phyloP scores from a whole-genome alignment of 768 basidiomycete genomes.

The Trametes sanguinea region DNA sequence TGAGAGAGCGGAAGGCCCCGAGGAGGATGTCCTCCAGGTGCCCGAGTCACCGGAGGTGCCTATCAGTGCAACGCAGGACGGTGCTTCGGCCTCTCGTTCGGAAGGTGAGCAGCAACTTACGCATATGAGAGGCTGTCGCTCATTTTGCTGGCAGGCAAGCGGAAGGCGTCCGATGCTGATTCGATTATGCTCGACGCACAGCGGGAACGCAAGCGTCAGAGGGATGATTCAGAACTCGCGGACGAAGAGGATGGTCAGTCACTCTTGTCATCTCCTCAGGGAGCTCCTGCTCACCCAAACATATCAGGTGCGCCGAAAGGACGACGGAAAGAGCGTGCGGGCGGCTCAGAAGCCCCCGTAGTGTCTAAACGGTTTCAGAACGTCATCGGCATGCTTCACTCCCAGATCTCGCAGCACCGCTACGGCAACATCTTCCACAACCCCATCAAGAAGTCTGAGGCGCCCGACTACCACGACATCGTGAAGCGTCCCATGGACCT shows the following conservation, averaged over 20 bases:
- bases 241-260: slow-evolving; percentile 60
- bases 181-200: slow-evolving; percentile 41
- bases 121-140: background rate
- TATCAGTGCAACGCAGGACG: background rate
- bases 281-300: background rate
- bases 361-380: slow-evolving; percentile 75
- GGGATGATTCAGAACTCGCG: slow-evolving; percentile 69
- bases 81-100: background rate
- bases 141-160: slow-evolving; percentile 51
- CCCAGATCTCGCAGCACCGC: slow-evolving; percentile 80
- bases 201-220: slow-evolving; percentile 55
- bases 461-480: slow-evolving; percentile 89
- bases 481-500: slow-evolving; percentile 96
- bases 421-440: slow-evolving; percentile 90
- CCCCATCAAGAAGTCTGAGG: slow-evolving; percentile 85
- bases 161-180: slow-evolving; percentile 60
- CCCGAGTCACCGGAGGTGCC: slow-evolving; percentile 8
- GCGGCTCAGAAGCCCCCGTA: slow-evolving; percentile 24
- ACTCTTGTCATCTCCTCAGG: background rate
- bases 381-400: slow-evolving; percentile 79
- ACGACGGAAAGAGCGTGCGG: slow-evolving; percentile 25
- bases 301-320: slow-evolving; percentile 20
- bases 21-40: slow-evolving; percentile 1
- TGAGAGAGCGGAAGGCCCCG: background rate
- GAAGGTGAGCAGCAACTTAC: slow-evolving; percentile 1